Evolutionary conservation across 306 rosid species (phyloP), one percentile per base, ranked within the genome.

Genomic region (Gillenia trifoliata): DNA sequence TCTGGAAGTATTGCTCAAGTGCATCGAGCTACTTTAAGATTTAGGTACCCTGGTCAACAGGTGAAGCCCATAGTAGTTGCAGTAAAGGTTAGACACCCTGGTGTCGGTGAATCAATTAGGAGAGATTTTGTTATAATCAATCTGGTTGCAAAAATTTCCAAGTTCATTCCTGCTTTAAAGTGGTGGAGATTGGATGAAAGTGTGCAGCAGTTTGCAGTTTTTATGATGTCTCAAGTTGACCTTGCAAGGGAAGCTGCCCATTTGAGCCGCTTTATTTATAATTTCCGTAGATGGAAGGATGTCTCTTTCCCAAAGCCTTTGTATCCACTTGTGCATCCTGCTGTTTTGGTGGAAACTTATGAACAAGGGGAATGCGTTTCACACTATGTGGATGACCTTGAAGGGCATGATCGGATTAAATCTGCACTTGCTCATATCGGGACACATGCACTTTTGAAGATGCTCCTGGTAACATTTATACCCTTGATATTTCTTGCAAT

Each of bases 191-290:
- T 94, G 87, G 99, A 94, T 83, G 99, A 94, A 83, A 94, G 99
- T 81, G 99, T 94, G 59, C 97, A 90, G 80, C 99, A 94, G 84
- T 94, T 93, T 91, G 96, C 93, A n/a, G 97, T 91, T 80, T 93
- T 89, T 80, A 93, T 93, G 98, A 83, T 94, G 98, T 93, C 96
- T 79, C 98, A 93, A 91, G 98, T 93, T 88, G 98, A 93, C 83
- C 97, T 93, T 81, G 98, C 98, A 2, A 88, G 97, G 89, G 98
- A 93, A 88, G 98, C 98, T 85, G 93, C 98, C 72, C 96, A 93
- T 81, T 87, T 93, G 89, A 93, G 93, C 79, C 98, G 98, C 64
- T 93, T 91, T 70, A 89, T 91, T 61, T 93, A 91, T 81, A 93
- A 93, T 85, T 93, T 93, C 78, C 93, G 97, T 60, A 81, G 82